Evolutionary conservation across 1,139 yeast species (phyloP).

Genomic region (Zhuliangozyma parablackwelliae): DNA sequence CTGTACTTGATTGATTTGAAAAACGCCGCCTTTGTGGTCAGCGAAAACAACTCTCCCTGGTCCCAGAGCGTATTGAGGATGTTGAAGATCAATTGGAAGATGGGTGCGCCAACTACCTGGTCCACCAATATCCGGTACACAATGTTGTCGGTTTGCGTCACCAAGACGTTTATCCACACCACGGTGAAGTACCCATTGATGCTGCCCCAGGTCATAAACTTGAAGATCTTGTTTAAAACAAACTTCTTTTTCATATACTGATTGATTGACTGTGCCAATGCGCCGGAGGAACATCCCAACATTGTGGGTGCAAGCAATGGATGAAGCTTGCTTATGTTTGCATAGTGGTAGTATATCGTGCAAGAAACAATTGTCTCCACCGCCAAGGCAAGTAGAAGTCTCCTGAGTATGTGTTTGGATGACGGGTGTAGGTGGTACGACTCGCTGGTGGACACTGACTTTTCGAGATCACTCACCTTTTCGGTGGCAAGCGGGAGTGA

Average conservation of each 20-base stretch:
- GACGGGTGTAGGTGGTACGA: conserved; percentile 17
- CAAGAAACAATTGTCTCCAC: conserved; percentile 21
- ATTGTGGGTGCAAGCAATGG: conserved; percentile 36
- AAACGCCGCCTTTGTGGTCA: conserved; percentile 28
- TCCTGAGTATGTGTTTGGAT: conserved; percentile 14
- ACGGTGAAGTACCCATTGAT: conserved; percentile 55
- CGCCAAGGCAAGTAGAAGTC: conserved; percentile 15
- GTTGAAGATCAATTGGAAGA: conserved; percentile 49
- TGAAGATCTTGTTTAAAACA: conserved; percentile 37
- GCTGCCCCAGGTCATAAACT: conserved; percentile 59
- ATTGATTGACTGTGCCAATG: conserved; percentile 54
- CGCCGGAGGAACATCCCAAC: conserved; percentile 48
- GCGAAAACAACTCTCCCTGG: conserved; percentile 30
- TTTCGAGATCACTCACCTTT: conserved; percentile 10
- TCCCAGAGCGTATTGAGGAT: conserved; percentile 55
- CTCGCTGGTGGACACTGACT: conserved; percentile 5
- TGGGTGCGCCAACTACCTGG: conserved; percentile 52
- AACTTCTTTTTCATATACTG: conserved; percentile 43
- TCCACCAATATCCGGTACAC: conserved; percentile 44
- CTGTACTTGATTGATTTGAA: conserved; percentile 48
- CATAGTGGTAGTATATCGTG: conserved; percentile 27
- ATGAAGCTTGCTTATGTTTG: conserved; percentile 15
- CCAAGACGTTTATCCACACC: conserved; percentile 51
- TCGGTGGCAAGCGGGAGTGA: conserved; percentile 11
- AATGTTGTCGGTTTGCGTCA: conserved; percentile 30